Percentiles rank a stretch among this genome's conserved stretches.
phyloP scores from a whole-genome alignment of 768 basidiomycete species.

The Candolleomyces eurysporus region DNA sequence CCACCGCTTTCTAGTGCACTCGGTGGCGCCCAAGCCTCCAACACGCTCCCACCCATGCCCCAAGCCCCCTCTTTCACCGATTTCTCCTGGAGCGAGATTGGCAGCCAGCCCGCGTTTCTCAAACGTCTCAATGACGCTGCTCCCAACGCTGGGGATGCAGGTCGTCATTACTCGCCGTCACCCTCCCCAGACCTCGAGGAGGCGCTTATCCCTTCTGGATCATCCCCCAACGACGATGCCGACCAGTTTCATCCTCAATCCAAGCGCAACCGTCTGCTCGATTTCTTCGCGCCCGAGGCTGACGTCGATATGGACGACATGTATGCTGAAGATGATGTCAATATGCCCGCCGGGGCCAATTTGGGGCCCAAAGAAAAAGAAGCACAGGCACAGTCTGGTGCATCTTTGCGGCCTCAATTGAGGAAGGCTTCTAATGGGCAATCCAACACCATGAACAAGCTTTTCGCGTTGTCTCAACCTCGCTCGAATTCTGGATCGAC shows the following conservation, averaged over 20 bases:
- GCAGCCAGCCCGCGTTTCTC: conserved; percentile 50
- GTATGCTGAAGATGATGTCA: neutral
- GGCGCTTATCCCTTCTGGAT: conserved; percentile 4
- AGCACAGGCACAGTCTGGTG: neutral
- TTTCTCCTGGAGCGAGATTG: conserved; percentile 53
- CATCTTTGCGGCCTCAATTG: neutral
- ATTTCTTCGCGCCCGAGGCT: neutral
- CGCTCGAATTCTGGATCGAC: neutral
- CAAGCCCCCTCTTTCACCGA: conserved; percentile 28
- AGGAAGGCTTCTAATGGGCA: neutral
- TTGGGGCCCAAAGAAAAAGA: neutral
- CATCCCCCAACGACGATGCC: conserved; percentile 2
- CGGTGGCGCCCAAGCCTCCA: neutral
- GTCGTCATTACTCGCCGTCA: conserved; percentile 16
- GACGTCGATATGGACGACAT: neutral
- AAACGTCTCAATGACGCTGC: conserved; percentile 42
- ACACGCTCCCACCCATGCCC: conserved; percentile 28
- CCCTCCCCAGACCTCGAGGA: conserved; percentile 15
- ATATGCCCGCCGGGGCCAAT: neutral
- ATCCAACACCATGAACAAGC: neutral
- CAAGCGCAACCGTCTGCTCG: neutral
- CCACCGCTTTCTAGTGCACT: neutral
- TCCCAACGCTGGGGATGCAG: conserved; percentile 1
- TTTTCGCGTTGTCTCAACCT: neutral
- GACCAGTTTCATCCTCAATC: neutral